Base-by-base conservation (phyloP, 2,329 filamentous ascomycete genomes). In the Chaetomiaceae sp. region DNA sequence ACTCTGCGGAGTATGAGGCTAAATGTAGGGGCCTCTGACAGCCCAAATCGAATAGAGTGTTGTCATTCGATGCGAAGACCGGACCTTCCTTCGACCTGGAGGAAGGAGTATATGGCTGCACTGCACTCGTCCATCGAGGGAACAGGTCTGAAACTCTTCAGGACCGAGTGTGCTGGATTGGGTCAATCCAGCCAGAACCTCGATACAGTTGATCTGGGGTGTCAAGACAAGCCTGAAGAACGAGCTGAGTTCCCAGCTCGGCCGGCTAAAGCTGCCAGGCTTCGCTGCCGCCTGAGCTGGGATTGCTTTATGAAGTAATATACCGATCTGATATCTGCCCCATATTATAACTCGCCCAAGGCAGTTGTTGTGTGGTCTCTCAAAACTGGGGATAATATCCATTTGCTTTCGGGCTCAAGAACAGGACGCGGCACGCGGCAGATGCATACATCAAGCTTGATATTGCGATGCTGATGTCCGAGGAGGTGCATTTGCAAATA, bases 261-360 rank as follows among this genome's bases (percentile, higher is more conserved):
- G 10, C 38, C 54, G 54, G 54, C 23, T 53, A 55, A 55, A 53
- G 44, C 13, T 39, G 40, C 21, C 21, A 30, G 37, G 37, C 34
- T 41, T 33, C 7, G 25, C 14, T 35, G 35, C 19, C 23, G 23
- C 3, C 34, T 17, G 14, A 14, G 21, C 17, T 41, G 16, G 23
- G 31, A 43, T 34, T 21, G 37, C 38, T 21, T 31, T 50, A 53
- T 50, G 50, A 37, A 50, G 25, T 27, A 53, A 50, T 55, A 46
- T 50, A 27, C 21, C 12, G 9, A n/a, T 12, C 20, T n/a, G 25
- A 51, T 55, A 44, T 12, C 46, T 31, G 19, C 27, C 13, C 41
- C 27, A 23, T 55, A 4, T 25, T 31, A 46, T 54, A 35, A 19
- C n/a, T n/a, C n/a, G 21, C 23, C n/a, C 10, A 17, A n/a, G 2